A percentile compares a stretch with the other conserved stretches of the same genome.
Evolutionary conservation across 2,329 filamentous ascomycete genomes (phyloP).

Genomic region (Fusarium austroafricanum): DNA sequence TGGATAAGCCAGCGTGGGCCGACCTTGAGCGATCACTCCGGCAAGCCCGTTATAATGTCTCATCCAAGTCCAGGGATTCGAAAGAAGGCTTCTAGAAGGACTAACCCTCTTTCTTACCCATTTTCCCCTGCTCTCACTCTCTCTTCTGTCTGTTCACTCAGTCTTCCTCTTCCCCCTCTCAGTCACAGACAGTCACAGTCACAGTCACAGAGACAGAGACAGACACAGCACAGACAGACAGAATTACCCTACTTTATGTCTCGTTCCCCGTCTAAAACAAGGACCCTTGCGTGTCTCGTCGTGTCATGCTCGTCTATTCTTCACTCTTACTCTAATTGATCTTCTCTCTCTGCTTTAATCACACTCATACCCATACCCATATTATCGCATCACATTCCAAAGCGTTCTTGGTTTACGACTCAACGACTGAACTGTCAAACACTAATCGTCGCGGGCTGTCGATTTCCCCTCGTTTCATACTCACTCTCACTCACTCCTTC

Average conservation of each 20-base stretch:
- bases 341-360: constrained; percentile 30
- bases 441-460: constrained; percentile 46
- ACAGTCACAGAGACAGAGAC: background rate
- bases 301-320: constrained; percentile 17
- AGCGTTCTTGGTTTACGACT: constrained; percentile 29
- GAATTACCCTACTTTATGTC: constrained; percentile 19
- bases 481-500: background rate
- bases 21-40: constrained; percentile 44
- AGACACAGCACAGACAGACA: background rate
- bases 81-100: constrained; percentile 50
- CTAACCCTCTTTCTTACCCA: constrained; percentile 9
- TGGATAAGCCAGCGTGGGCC: constrained; percentile 39
- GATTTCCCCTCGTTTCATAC: constrained; percentile 41
- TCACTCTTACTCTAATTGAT: constrained; percentile 33
- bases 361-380: constrained; percentile 15
- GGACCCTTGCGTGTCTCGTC: constrained; percentile 26
- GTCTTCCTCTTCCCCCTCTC: constrained; percentile 17
- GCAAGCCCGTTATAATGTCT: constrained; percentile 49
- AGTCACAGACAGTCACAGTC: background rate
- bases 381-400: constrained; percentile 21
- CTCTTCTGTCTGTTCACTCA: background rate
- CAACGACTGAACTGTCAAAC: constrained; percentile 26
- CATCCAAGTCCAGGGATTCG: constrained; percentile 42
- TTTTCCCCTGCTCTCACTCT: constrained; percentile 17
- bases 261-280: constrained; percentile 24